These are phyloP conservation scores for Leptodontidium sp. DNA, from an alignment of 2,329 filamentous ascomycete species.

Conservation along the genomic window DNA sequence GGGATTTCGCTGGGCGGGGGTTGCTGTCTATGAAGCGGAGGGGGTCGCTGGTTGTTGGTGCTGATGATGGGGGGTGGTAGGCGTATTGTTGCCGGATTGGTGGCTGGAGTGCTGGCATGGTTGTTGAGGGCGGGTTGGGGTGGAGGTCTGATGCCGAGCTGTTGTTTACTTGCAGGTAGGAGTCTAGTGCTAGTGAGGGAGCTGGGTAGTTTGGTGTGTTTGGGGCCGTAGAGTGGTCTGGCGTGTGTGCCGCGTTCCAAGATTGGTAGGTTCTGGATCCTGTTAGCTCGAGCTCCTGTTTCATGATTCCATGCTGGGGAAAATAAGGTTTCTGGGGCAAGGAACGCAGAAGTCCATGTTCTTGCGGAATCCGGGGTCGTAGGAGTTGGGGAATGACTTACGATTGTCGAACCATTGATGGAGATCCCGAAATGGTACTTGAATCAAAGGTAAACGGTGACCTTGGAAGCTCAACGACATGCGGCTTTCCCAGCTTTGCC, in stretches of 20 bases:
- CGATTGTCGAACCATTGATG: conserved; percentile 43
- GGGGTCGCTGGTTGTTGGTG: conserved; percentile 25
- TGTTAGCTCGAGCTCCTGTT: conserved; percentile 31
- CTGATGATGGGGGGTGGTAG: conserved; percentile 34
- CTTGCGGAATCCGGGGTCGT: not conserved
- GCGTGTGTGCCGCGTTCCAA: conserved; percentile 41
- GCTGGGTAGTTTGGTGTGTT: conserved; percentile 41
- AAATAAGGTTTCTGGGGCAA: conserved; percentile 17
- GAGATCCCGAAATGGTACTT: conserved; percentile 40
- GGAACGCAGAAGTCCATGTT: not conserved
- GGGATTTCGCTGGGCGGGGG: conserved; percentile 46
- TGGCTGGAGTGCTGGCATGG: conserved; percentile 21
- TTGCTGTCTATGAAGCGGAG: conserved; percentile 45
- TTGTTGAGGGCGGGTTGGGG: conserved; percentile 26
- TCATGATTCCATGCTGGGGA: conserved; percentile 21
- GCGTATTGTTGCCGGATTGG: conserved; percentile 31
- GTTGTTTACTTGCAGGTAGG: conserved; percentile 42
- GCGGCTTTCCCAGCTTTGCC: conserved; percentile 38
- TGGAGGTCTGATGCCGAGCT: conserved; percentile 38
- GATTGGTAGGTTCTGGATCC: conserved; percentile 40
- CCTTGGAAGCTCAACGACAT: conserved; percentile 43
- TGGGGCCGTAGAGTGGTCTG: conserved; percentile 41
- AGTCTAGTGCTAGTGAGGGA: conserved; percentile 36
- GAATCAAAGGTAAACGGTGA: conserved; percentile 47
- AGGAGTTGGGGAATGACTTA: conserved; percentile 33